phyloP scores from a whole-genome alignment of 2,329 filamentous ascomycete species.

The Penicillium sp. region DNA sequence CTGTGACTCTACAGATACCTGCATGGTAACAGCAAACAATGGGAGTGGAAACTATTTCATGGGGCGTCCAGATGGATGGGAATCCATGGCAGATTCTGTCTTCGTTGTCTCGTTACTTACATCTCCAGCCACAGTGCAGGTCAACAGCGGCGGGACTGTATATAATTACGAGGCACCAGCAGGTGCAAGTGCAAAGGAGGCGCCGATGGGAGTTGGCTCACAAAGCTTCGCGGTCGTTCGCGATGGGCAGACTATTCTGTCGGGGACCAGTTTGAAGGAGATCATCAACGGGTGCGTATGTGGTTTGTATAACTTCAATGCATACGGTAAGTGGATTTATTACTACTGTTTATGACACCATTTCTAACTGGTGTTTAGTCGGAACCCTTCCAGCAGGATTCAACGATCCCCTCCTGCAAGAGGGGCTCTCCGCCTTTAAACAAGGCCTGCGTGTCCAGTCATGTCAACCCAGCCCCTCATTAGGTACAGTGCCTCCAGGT shows the following conservation, averaged over 20 bases:
- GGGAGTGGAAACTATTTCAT: constrained; percentile 54
- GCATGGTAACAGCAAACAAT: constrained; percentile 49
- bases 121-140: constrained; percentile 45
- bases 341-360: background rate
- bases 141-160: constrained; percentile 25
- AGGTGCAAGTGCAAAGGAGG: constrained; percentile 43
- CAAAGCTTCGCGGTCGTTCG: constrained; percentile 49
- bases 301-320: constrained; percentile 42
- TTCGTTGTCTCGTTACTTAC: constrained; percentile 55
- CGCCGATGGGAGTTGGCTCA: constrained; percentile 46
- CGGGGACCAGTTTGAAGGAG: constrained; percentile 20
- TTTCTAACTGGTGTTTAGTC: constrained; percentile 13
- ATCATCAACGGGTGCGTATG: constrained; percentile 23
- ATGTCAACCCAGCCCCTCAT: constrained; percentile 25
- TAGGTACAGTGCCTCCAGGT: constrained; percentile 19
- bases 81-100: constrained; percentile 52
- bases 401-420: constrained; percentile 20
- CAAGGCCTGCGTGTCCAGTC: constrained; percentile 24
- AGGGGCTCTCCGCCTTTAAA: constrained; percentile 22
- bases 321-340: constrained; percentile 34
- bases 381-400: constrained; percentile 25
- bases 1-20: constrained; percentile 56
- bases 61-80: constrained; percentile 53
- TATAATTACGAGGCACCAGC: constrained; percentile 38
- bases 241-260: constrained; percentile 33